Percentiles rank a stretch among this genome's conserved stretches.
These are phyloP conservation scores for Dalbergia cultrata DNA, from an alignment of 306 rosid species.

Conservation along the genomic window DNA sequence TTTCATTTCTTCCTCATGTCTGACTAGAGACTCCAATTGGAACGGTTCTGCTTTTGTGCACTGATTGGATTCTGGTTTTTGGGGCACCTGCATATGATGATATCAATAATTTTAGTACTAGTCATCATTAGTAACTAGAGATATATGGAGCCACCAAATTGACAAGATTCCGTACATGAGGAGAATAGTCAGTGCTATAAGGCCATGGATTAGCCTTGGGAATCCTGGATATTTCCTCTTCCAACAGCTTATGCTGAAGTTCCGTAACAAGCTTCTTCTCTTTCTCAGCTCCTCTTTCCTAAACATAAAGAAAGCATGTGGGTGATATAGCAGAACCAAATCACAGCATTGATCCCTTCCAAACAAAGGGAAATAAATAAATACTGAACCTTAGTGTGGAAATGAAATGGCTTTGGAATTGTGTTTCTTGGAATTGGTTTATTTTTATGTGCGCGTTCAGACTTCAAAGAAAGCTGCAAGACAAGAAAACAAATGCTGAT, in stretches of 20 bases:
- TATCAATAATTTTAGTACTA: not conserved
- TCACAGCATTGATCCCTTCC: not conserved
- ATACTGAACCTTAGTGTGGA: slow-evolving; percentile 84
- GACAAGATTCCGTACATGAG: slow-evolving; percentile 72
- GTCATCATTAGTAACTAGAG: slow-evolving; percentile 8
- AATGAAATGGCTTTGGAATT: slow-evolving; percentile 86
- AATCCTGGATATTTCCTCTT: slow-evolving; percentile 84
- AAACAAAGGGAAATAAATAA: slow-evolving; percentile 14
- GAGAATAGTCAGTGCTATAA: slow-evolving; percentile 96
- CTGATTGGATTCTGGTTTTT: slow-evolving; percentile 86
- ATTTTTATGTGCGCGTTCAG: slow-evolving; percentile 57
- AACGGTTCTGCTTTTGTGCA: slow-evolving; percentile 92
- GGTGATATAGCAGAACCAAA: slow-evolving; percentile 24
- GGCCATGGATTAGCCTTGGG: slow-evolving; percentile 95
- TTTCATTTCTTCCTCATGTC: slow-evolving; percentile 93
- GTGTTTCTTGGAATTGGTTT: slow-evolving; percentile 77
- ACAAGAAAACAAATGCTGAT: not conserved
- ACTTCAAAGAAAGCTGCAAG: slow-evolving; percentile 76
- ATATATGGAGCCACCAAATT: slow-evolving; percentile 21
- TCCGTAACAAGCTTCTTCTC: slow-evolving; percentile 71
- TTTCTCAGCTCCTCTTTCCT: slow-evolving; percentile 96
- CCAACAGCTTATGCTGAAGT: slow-evolving; percentile 69
- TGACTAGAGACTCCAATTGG: slow-evolving; percentile 80
- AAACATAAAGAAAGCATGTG: slow-evolving; percentile 44
- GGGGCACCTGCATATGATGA: slow-evolving; percentile 67